Base-by-base conservation (phyloP, 2,329 filamentous ascomycete species). In the Cordyceps javanica region DNA sequence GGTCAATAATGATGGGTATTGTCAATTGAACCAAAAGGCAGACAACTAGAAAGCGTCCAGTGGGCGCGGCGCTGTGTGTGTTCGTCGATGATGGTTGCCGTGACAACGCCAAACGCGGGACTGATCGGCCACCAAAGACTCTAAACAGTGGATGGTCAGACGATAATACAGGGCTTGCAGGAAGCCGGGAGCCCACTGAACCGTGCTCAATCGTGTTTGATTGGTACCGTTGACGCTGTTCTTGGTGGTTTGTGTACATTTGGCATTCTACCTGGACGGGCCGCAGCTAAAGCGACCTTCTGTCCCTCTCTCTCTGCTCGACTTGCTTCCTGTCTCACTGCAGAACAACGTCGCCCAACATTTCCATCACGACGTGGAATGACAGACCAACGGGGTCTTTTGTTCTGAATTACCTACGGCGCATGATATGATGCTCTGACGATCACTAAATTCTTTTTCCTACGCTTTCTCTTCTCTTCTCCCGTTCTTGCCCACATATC, bases 361-460 rank as follows among this genome's bases (percentile, higher is more conserved):
- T 57, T 41, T 45, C 26, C 38, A 44, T 42, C 55, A 51, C 36
- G 38, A 51, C 45, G 36, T 42, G 45, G 46, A 49, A 56, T 56
- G 54, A 39, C 54, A 13, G 30, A 55, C 23, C 42, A 19, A 26
- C 32, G 42, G 30, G 32, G 6, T 46, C 21, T 46, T 23, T 25
- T 36, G 9, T 55, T 26, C 26, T 45, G 28, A 13, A 19, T 25
- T 16, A 11, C 54, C 45, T 50, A 52, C 48, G 41, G 48, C 41
- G 39, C 55, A 58, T 58, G 48, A 32, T 58, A 58, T 54, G 49
- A 58, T 58, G 56, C 49, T 41, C 48, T 58, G 56, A 58, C 25
- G 26, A 53, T 48, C 19, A 19, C 28, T 32, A 10, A 30, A n/a
- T 30, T 30, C 39, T 16, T 30, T 57, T 28, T 44, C 28, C 25